Percentiles rank a stretch among this genome's conserved stretches.
Conservation (phyloP, 305 asterid genomes). For the Fraxinus platypoda region DNA sequence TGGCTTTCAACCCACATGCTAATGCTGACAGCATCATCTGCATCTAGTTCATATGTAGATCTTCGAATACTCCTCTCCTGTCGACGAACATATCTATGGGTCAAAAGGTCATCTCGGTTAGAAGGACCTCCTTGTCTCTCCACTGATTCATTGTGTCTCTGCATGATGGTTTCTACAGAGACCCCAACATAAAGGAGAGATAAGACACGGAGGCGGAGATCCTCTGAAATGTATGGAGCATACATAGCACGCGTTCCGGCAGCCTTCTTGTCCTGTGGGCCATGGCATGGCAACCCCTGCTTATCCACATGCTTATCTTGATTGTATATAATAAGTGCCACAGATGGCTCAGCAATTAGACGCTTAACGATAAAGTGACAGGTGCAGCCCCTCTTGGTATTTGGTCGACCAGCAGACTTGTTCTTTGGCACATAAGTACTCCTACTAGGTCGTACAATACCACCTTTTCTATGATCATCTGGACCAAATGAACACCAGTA, state of each 20-base stretch:
- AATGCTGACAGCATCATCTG: constrained; percentile 77
- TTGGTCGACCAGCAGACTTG: constrained; percentile 85
- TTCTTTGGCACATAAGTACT: constrained; percentile 68
- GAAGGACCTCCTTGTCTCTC: constrained; percentile 91
- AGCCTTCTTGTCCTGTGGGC: constrained; percentile 81
- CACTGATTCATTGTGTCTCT: constrained; percentile 85
- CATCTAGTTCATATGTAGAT: constrained; percentile 68
- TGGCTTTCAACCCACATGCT: constrained; percentile 77
- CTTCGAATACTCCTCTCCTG: constrained; percentile 88
- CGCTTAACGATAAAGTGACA: constrained; percentile 95
- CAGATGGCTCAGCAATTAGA: constrained; percentile 81
- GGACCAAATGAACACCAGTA: constrained; percentile 99
- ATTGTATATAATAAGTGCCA: constrained; percentile 79
- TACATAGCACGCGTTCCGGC: constrained; percentile 97
- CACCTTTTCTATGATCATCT: constrained; percentile 90
- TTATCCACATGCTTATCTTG: constrained; percentile 86
- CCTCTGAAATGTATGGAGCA: constrained; percentile 96
- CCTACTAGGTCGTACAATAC: constrained; percentile 88
- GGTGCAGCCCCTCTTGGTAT: constrained; percentile 94
- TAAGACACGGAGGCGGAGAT: constrained; percentile 80
- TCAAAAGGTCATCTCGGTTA: constrained; percentile 91
- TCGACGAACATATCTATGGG: constrained; percentile 89
- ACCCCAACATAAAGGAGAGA: constrained; percentile 92
- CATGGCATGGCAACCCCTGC: constrained; percentile 90
- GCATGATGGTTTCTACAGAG: constrained; percentile 96